A percentile compares a stretch with the other conserved stretches of the same genome.
These are phyloP conservation scores for Aspergillus chevalieri DNA, from an alignment of 2,329 filamentous ascomycete species.

Conservation along the genomic window DNA sequence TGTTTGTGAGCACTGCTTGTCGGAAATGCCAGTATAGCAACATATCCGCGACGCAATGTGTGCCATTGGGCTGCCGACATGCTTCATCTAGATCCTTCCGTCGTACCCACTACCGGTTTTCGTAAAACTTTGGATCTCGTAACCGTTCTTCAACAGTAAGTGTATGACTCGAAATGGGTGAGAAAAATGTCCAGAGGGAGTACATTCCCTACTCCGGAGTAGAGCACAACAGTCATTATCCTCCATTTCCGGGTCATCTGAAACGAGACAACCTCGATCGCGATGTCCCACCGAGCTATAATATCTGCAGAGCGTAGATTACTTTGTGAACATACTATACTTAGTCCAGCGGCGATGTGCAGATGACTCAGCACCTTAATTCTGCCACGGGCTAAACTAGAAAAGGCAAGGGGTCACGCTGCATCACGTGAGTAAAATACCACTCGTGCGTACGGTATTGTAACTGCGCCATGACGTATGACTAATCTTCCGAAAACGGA, in stretches of 20 bases:
- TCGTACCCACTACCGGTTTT: neutral
- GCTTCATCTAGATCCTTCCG: constrained; percentile 4
- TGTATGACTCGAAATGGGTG: neutral
- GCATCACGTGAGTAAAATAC: no score
- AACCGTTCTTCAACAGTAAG: neutral
- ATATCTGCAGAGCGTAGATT: no score
- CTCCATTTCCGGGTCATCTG: neutral
- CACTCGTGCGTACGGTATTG: no score
- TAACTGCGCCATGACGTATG: no score
- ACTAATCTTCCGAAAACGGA: neutral
- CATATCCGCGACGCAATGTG: constrained; percentile 2
- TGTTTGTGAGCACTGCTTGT: constrained; percentile 16
- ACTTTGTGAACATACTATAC: no score
- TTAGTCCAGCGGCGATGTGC: no score
- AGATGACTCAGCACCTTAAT: no score
- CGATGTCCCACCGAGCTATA: no score
- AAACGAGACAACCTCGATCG: no score
- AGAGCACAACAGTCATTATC: constrained; percentile 2
- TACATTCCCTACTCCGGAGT: neutral
- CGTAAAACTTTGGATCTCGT: neutral
- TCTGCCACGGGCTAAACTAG: no score
- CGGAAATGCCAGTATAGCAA: constrained; percentile 17
- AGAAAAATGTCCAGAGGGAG: no score
- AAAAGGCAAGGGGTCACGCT: no score
- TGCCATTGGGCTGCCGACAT: constrained; percentile 5